Evolutionary conservation across 2,329 filamentous ascomycete genomes (phyloP).

Genomic region (Sporothrix dimorphospora): DNA sequence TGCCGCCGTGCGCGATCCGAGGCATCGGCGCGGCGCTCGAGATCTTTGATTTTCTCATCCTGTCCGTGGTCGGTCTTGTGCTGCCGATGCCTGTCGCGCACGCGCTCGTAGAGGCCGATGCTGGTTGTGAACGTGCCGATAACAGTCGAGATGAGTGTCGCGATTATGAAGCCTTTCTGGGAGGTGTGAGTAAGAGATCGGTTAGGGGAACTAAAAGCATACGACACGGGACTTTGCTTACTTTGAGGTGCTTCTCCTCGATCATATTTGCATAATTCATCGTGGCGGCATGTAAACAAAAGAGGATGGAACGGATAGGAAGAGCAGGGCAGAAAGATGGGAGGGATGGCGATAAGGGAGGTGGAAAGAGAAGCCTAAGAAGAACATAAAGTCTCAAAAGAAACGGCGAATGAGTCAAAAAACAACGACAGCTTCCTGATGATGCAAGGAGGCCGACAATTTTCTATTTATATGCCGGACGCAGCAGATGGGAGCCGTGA

Average conservation of each 20-base stretch:
- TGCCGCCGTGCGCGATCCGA: constrained; percentile 31
- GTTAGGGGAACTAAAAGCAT: no score
- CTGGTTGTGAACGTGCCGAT: constrained; percentile 45
- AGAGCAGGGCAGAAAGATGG: background rate
- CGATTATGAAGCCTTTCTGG: constrained; percentile 46
- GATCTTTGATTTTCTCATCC: constrained; percentile 40
- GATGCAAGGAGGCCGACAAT: background rate
- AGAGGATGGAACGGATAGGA: background rate
- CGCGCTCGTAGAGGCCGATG: constrained; percentile 44
- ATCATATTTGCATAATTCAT: constrained; percentile 43
- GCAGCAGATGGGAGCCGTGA: constrained; percentile 6
- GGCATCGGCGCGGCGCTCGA: constrained; percentile 38
- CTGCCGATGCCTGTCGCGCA: constrained; percentile 41
- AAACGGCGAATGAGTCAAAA: background rate
- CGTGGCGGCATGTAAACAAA: background rate
- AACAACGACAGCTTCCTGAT: background rate
- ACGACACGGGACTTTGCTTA: constrained; percentile 29
- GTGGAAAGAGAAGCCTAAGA: background rate
- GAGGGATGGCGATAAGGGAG: background rate
- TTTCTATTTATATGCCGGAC: background rate
- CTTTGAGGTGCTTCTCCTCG: constrained; percentile 43
- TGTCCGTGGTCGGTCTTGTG: constrained; percentile 42
- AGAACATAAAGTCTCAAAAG: background rate
- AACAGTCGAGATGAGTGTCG: constrained; percentile 46
- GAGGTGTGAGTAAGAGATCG: background rate